These are phyloP conservation scores for Cryphonectria japonica DNA, from an alignment of 2,329 filamentous ascomycete genomes.

Conservation along the genomic window DNA sequence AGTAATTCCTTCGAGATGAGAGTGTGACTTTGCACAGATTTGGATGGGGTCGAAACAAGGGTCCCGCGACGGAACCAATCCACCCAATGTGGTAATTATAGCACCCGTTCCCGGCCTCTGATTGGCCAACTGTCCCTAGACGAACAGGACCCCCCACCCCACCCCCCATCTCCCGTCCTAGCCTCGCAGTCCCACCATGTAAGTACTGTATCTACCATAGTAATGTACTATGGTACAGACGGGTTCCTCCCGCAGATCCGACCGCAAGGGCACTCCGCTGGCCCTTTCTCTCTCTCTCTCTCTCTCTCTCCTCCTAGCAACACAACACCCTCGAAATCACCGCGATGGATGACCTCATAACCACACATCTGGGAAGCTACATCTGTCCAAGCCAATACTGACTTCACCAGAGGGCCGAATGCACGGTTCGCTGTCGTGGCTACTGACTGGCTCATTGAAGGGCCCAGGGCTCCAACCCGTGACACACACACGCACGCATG, in stretches of 20 bases:
- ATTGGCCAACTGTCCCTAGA: neutral
- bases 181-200: neutral
- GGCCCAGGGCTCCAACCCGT: neutral
- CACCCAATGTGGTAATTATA: constrained; percentile 16
- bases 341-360: no score
- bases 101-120: neutral
- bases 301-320: neutral
- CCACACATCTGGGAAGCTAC: no score
- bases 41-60: neutral
- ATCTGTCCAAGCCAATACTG: no score
- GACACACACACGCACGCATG: neutral
- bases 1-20: neutral
- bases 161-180: neutral
- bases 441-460: neutral
- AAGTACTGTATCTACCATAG: no score
- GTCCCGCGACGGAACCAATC: neutral
- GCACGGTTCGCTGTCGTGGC: neutral
- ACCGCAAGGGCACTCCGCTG: neutral
- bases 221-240: no score
- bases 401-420: no score
- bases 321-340: no score
- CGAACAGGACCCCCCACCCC: neutral
- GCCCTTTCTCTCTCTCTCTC: neutral
- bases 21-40: neutral
- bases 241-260: neutral